Evolutionary conservation across 805 yeast species (phyloP), one percentile per base, ranked within the genome.

Genomic region (Candida peoriensis): DNA sequence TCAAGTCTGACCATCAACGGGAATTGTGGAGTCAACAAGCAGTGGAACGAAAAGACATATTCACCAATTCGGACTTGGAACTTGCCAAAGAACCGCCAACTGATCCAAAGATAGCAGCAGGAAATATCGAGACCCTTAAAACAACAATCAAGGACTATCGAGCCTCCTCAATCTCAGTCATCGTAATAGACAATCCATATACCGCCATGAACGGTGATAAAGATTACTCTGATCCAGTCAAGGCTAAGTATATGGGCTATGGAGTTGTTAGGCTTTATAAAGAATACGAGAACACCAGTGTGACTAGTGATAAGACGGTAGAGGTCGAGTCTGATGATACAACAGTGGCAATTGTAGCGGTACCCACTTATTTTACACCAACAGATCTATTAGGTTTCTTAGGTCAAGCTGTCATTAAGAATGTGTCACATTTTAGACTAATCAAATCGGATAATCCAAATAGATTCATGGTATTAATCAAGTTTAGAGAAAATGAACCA

Each of bases 291-390:
- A 55, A 53, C 8, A 57, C 54, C 6, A 33, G 27, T 3, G n/a
- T n/a, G n/a, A n/a, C n/a, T n/a, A 35, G 35, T 9, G 51, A 47
- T 17, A 40, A 43, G 28, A 37, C 41, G 1, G 24, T 49, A 20
- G 58, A 55, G 15, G 55, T 57, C 7, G 56, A 60, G 4, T 77
- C 77, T 0, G 81, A 78, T 50, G 77, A 72, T 23, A 73, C 87
- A 2, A 81, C 82, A 61, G 74, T 85, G 4, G 78, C 90, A 1
- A 82, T 87, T 14, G 57, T 87, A n/a, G 88, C 94, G 0, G 79
- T 88, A 0, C 97, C 97, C 0, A 77, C 83, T 9, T 89, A 88
- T 54, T 81, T 88, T 57, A 79, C 95, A 1, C 84, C 90, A 0
- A 81, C 87, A 17, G 96, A 88, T 48, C 54, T 89, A 17, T 56